These are phyloP conservation scores for Saccharomycopsis fodiens DNA, from an alignment of 805 yeast species.

Conservation along the genomic window DNA sequence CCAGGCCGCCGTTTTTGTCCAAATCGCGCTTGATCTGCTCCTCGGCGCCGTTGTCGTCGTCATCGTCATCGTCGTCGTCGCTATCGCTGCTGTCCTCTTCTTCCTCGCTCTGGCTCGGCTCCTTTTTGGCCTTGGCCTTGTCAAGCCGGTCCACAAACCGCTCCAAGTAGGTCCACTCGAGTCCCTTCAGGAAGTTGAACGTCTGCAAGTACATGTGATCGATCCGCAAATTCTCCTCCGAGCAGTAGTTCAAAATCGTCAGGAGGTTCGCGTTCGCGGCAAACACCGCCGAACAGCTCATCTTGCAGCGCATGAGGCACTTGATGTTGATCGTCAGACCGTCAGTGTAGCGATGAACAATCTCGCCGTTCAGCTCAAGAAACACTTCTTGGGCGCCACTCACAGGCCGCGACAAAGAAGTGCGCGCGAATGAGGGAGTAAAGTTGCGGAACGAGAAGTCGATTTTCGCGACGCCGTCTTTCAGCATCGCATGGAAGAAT, in stretches of 20 bases:
- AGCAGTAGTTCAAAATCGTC: conserved; percentile 2
- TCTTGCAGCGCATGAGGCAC: conserved; percentile 1
- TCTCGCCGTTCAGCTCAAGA: conserved; percentile 14
- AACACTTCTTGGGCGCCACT: conserved; percentile 3
- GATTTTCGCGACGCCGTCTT: conserved; percentile 10
- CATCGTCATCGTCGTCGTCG: not conserved
- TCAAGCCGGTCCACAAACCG: conserved; percentile 1
- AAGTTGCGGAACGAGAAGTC: conserved; percentile 8
- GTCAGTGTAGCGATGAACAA: conserved; percentile 6
- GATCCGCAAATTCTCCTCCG: conserved; percentile 13
- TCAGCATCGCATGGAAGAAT: conserved; percentile 10
- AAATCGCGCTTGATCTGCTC: not conserved
- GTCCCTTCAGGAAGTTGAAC: not conserved
- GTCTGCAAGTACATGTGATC: conserved; percentile 11
- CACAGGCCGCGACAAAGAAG: not conserved
- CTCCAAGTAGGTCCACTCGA: conserved; percentile 6
- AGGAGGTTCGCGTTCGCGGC: not conserved
- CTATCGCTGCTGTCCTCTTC: not conserved
- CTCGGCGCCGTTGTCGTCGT: not conserved
- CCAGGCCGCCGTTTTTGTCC: not conserved
- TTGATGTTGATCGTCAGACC: conserved; percentile 9
- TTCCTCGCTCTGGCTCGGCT: not conserved
- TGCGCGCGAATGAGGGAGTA: conserved; percentile 2
- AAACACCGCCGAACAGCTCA: not conserved
- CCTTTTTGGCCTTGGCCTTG: not conserved